A percentile compares a stretch with the other conserved stretches of the same genome.
Evolutionary conservation across 2,329 filamentous ascomycete species (phyloP).

Genomic region (Stachybotrys elegans): DNA sequence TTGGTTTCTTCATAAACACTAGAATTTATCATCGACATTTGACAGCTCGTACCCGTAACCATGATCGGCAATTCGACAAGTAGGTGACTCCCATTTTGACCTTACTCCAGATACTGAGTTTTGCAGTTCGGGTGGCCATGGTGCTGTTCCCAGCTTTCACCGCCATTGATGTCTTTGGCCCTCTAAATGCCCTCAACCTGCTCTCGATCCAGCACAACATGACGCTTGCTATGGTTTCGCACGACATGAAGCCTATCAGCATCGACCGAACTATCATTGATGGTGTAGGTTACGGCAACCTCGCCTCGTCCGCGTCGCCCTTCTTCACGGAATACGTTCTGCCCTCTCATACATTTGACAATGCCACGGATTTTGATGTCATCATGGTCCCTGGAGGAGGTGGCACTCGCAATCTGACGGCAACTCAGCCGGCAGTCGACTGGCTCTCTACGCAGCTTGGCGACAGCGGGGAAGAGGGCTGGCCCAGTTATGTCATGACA

Average conservation of each 20-base stretch:
- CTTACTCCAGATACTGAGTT: too few relatives aligned
- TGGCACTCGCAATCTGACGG: slow-evolving; percentile 31
- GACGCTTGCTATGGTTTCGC: not conserved
- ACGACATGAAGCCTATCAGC: not conserved
- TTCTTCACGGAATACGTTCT: slow-evolving; percentile 10
- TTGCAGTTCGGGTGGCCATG: slow-evolving; percentile 14
- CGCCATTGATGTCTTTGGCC: slow-evolving; percentile 36
- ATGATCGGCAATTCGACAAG: too few relatives aligned
- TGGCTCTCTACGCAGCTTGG: slow-evolving; percentile 25
- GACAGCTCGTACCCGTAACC: too few relatives aligned
- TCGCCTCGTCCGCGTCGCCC: slow-evolving; percentile 1
- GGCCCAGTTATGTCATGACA: slow-evolving; percentile 1
- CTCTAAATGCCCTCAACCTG: slow-evolving; percentile 35
- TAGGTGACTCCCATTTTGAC: too few relatives aligned
- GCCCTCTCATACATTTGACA: slow-evolving; percentile 33
- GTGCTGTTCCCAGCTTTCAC: slow-evolving; percentile 37
- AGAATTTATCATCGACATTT: too few relatives aligned
- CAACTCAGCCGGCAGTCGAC: slow-evolving; percentile 30
- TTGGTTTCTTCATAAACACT: too few relatives aligned
- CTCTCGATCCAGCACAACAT: slow-evolving; percentile 22
- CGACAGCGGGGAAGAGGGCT: not conserved
- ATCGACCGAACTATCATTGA: slow-evolving; percentile 7
- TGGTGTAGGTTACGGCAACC: slow-evolving; percentile 6
- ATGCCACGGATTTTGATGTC: slow-evolving; percentile 38
- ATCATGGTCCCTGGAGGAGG: slow-evolving; percentile 50